Evolutionary conservation across 164 flowering plant genomes (phyloP).

Genomic region (Sextonia rubra): DNA sequence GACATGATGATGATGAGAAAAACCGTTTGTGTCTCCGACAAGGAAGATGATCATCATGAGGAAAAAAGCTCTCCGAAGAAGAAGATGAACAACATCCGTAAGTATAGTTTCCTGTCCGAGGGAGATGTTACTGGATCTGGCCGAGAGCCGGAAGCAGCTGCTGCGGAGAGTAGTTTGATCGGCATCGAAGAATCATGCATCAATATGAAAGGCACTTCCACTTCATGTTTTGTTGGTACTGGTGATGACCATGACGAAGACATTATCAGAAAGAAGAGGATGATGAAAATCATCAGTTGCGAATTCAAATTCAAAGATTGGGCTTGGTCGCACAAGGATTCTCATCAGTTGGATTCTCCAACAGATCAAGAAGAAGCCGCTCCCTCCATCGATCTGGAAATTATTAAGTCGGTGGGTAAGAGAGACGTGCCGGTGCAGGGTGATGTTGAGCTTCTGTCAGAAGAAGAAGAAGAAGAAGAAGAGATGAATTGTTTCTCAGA

Average conservation of each 20-base stretch:
- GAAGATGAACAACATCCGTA: conserved; percentile 14
- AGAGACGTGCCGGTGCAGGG: background rate
- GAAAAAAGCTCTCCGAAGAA: background rate
- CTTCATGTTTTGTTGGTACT: background rate
- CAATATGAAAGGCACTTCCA: conserved; percentile 9
- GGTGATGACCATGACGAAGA: conserved; percentile 10
- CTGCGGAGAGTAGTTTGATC: conserved; percentile 20
- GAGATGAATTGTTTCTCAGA: background rate
- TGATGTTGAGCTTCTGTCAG: conserved; percentile 1
- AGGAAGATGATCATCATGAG: background rate
- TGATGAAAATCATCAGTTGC: conserved; percentile 11
- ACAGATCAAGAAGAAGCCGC: background rate
- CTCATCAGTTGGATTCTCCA: background rate
- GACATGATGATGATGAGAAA: conserved; percentile 19
- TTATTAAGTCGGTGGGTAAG: conserved; percentile 3
- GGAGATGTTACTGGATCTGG: conserved; percentile 28
- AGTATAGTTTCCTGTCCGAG: conserved; percentile 27
- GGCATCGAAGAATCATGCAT: conserved; percentile 23
- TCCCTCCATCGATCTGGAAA: background rate
- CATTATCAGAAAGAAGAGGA: conserved; percentile 13
- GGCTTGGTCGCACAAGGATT: background rate
- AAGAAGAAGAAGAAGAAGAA: background rate
- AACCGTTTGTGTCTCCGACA: conserved; percentile 8
- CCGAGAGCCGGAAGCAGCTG: conserved; percentile 22
- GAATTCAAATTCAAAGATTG: conserved; percentile 7